Evolutionary conservation across 768 basidiomycete genomes (phyloP).

Genomic region (Mycena polygramma): DNA sequence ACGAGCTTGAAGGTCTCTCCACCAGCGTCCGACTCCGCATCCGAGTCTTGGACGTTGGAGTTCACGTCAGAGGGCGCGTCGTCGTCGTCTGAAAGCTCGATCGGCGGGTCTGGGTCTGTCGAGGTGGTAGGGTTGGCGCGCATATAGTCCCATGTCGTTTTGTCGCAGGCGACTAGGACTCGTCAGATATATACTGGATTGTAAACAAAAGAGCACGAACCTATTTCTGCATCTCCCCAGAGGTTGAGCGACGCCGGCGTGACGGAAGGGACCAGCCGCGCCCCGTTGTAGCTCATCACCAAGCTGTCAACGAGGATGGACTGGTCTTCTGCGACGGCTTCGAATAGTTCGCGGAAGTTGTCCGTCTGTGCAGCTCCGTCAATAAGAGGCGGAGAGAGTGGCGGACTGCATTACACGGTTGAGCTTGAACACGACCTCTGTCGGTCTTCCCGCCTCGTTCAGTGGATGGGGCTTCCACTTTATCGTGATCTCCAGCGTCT

Average conservation of each 20-base stretch:
- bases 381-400: not conserved
- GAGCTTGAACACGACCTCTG: slow-evolving; percentile 67
- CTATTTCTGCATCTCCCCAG: slow-evolving; percentile 76
- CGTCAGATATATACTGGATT: slow-evolving; percentile 1
- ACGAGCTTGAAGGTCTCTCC: slow-evolving; percentile 75
- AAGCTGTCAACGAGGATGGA: slow-evolving; percentile 63
- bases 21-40: slow-evolving; percentile 57
- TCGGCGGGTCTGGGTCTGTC: slow-evolving; percentile 15
- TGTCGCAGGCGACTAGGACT: slow-evolving; percentile 73
- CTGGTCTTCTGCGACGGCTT: slow-evolving; percentile 74
- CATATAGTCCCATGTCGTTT: slow-evolving; percentile 72
- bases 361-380: slow-evolving; percentile 61
- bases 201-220: slow-evolving; percentile 52
- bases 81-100: slow-evolving; percentile 37
- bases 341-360: slow-evolving; percentile 73
- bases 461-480: slow-evolving; percentile 78
- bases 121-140: slow-evolving; percentile 49
- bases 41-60: slow-evolving; percentile 57
- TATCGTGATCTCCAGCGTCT: slow-evolving; percentile 66
- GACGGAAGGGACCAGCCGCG: slow-evolving; percentile 76
- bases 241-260: slow-evolving; percentile 76
- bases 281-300: slow-evolving; percentile 71
- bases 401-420: slow-evolving; percentile 60
- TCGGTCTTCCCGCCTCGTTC: slow-evolving; percentile 53
- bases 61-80: slow-evolving; percentile 40